Percentiles rank a stretch among this genome's conserved stretches.
Evolutionary conservation across 73 alveolate species (phyloP).

Genomic region (Breviolum minutum): DNA sequence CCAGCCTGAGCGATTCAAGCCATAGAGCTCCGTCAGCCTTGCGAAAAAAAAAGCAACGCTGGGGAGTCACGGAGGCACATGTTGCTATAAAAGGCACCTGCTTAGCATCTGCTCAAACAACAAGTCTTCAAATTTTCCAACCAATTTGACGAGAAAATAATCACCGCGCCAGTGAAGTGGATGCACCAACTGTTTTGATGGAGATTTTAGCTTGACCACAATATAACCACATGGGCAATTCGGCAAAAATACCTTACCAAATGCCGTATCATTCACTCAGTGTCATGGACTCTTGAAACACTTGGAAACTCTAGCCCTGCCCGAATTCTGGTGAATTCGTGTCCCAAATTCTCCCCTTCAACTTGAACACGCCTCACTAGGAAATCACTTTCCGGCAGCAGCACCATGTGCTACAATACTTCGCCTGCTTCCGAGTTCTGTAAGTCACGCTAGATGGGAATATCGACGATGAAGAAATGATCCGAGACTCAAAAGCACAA

Average conservation of each 20-base stretch:
- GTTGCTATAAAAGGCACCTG: not conserved
- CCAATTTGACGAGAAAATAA: not conserved
- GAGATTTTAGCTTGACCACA: no score
- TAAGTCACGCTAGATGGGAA: no score
- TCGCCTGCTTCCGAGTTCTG: no score
- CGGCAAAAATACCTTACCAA: not conserved
- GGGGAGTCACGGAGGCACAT: not conserved
- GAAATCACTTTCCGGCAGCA: slow-evolving; percentile 74
- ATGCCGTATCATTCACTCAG: not conserved
- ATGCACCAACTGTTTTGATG: not conserved
- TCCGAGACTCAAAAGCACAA: no score
- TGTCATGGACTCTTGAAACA: no score
- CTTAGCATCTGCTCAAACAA: not conserved
- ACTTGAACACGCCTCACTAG: slow-evolving; percentile 2
- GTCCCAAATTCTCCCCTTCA: not conserved
- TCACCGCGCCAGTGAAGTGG: not conserved
- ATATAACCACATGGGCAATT: no score
- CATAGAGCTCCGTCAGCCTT: slow-evolving; percentile 86
- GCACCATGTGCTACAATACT: slow-evolving; percentile 13
- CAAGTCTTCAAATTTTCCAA: not conserved
- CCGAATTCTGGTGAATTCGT: not conserved
- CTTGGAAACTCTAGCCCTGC: not conserved
- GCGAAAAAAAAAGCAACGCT: no score
- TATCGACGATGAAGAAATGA: no score
- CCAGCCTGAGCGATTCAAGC: slow-evolving; percentile 38